Evolutionary conservation across 345 rosid species (phyloP), one percentile per base, ranked within the genome.

Genomic region (Heritiera littoralis): DNA sequence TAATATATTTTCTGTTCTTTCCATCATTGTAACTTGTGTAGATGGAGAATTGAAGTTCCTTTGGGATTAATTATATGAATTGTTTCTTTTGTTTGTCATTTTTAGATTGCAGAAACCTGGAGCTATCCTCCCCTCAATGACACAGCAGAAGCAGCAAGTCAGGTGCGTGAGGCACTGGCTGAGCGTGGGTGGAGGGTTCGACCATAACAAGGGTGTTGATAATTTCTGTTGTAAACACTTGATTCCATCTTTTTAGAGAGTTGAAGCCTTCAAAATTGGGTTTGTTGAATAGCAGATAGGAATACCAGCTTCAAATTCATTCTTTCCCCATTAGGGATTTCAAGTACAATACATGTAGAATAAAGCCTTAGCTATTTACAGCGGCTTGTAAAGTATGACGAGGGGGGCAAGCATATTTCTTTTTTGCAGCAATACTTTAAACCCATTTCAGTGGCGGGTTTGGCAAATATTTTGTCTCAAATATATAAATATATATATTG

Each of bases 51-150:
- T 46, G 35, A 55, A 41, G 28, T 66, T 65, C 46, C 58, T 75
- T 77, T 71, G 43, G 59, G 20, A 56, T 69, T 72, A 15, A 48
- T 54, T 49, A 11, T 63, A 35, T 45, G 7, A 60, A 75, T 30
- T 12, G 35, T 52, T 72, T 77, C 20, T 61, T 46, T 77, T 46
- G 20, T 41, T 2, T 66, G 13, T 64, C 69, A 23, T 23, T 78
- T 78, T 38, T 87, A 94, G 99, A 90, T 96, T 82, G 87, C 93
- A 18, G 98, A 90, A 77, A 91, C 88, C 82, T 94, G 98, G 98
- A 92, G 98, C 86, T 94, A 96, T 83, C 98, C 99, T 61, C 99
- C 98, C 49, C 86, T 94, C 54, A 91, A 88, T 78, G 99, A 96
- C 85, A 89, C 93, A 0, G 90, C 95, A 76, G 98, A 94, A 80